Evolutionary conservation across 352 stramenopile genomes (phyloP).

Genomic region (Pythium aquatile): DNA sequence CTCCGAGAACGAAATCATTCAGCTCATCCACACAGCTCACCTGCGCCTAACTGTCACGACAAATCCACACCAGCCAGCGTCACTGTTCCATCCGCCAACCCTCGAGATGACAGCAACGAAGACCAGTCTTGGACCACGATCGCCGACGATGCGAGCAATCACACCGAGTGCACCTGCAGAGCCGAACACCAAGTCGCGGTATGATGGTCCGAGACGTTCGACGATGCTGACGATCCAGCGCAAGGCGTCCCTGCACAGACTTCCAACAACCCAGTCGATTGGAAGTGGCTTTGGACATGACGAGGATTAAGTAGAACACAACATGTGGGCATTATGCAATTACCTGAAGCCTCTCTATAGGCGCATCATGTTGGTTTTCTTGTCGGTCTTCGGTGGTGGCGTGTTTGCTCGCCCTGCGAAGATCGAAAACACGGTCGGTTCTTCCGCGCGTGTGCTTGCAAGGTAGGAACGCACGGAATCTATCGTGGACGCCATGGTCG

Average conservation of each 20-base stretch:
- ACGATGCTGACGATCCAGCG: conserved; percentile 13
- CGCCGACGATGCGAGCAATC: conserved; percentile 6
- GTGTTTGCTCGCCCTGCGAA: conserved; percentile 10
- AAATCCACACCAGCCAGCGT: conserved; percentile 2
- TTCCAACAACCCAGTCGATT: not conserved
- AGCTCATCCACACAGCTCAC: conserved; percentile 46
- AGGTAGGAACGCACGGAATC: not conserved
- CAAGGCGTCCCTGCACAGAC: not conserved
- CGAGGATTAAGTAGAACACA: not conserved
- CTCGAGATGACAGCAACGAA: not conserved
- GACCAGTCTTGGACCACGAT: not conserved
- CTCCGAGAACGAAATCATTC: conserved; percentile 57
- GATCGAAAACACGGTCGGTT: conserved; percentile 25
- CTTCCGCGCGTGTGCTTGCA: conserved; percentile 6
- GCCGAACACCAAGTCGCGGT: conserved; percentile 1
- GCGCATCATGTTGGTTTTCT: conserved; percentile 14
- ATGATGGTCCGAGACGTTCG: conserved; percentile 14
- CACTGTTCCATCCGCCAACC: not conserved
- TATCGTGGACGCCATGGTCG: not conserved
- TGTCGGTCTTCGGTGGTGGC: conserved; percentile 13
- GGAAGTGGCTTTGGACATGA: not conserved
- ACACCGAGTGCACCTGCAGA: conserved; percentile 7
- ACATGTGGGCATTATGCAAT: not conserved
- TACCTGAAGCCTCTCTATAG: conserved; percentile 5
- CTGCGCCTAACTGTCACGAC: conserved; percentile 20